Percentiles rank a stretch among this genome's conserved stretches.
Evolutionary conservation across 1,284 basidiomycete species (phyloP).

Genomic region (Coriolopsis trogii): DNA sequence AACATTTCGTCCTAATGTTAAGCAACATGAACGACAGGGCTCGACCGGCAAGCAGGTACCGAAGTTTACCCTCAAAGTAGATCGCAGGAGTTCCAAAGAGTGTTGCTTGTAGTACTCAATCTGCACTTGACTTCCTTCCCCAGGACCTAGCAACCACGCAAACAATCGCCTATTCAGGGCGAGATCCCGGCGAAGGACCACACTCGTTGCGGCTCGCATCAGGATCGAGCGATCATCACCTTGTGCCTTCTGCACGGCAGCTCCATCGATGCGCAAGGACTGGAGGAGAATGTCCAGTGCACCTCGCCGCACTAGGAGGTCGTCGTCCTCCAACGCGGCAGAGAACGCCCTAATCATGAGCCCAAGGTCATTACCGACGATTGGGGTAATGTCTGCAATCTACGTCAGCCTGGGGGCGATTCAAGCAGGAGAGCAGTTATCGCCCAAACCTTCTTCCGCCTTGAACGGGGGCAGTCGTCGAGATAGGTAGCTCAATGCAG

Average conservation of each 20-base stretch:
- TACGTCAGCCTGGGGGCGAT: conserved; percentile 16
- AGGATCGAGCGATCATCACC: conserved; percentile 73
- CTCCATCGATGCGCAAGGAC: conserved; percentile 74
- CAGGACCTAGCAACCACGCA: conserved; percentile 88
- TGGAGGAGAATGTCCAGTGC: conserved; percentile 82
- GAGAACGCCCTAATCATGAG: conserved; percentile 92
- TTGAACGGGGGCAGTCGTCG: conserved; percentile 75
- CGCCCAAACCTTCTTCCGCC: conserved; percentile 62
- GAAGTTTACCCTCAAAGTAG: conserved; percentile 64
- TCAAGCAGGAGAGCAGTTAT: neutral
- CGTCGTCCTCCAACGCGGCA: conserved; percentile 87
- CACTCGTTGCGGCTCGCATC: conserved; percentile 77
- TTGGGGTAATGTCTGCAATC: conserved; percentile 63
- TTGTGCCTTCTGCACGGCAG: conserved; percentile 66
- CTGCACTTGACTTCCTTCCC: conserved; percentile 77
- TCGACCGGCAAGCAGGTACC: neutral
- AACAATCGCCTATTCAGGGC: conserved; percentile 93
- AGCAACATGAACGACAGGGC: neutral
- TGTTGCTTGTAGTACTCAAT: conserved; percentile 70
- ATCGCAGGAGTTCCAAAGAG: conserved; percentile 68
- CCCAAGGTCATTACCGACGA: conserved; percentile 87
- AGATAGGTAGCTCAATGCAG: conserved; percentile 86
- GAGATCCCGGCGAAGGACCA: conserved; percentile 90
- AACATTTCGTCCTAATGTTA: conserved; percentile 70
- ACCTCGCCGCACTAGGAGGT: conserved; percentile 83